A percentile compares a stretch with the other conserved stretches of the same genome.
Evolutionary conservation across 2,329 filamentous ascomycete genomes (phyloP).

Genomic region (Didymella glomerata): DNA sequence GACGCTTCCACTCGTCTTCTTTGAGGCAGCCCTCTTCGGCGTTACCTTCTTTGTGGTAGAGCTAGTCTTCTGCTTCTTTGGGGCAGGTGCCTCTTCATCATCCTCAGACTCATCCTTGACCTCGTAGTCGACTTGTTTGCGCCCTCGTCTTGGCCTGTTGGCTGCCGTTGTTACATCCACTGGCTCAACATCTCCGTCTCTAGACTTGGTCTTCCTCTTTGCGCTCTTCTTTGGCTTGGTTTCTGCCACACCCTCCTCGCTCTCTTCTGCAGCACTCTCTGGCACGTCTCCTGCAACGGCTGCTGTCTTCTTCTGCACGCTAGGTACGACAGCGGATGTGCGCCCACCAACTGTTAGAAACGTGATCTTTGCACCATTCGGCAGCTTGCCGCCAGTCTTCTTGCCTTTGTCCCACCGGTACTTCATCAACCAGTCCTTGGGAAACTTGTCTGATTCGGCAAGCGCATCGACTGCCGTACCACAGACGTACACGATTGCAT

Average conservation of each 20-base stretch:
- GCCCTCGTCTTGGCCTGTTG: constrained; percentile 29
- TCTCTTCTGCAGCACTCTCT: constrained; percentile 40
- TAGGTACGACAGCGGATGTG: constrained; percentile 88
- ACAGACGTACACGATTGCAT: constrained; percentile 80
- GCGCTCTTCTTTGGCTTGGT: constrained; percentile 43
- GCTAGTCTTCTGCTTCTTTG: constrained; percentile 40
- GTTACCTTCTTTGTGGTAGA: constrained; percentile 1
- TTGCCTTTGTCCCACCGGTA: constrained; percentile 90
- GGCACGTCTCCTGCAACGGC: constrained; percentile 64
- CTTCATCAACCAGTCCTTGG: constrained; percentile 83
- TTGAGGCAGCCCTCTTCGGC: background rate
- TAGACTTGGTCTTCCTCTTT: constrained; percentile 44
- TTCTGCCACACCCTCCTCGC: constrained; percentile 32
- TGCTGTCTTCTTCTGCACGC: constrained; percentile 82
- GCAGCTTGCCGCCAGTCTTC: constrained; percentile 73
- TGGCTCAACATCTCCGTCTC: constrained; percentile 23
- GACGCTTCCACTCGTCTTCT: background rate
- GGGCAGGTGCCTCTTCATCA: constrained; percentile 36
- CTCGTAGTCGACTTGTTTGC: constrained; percentile 31
- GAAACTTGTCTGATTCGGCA: constrained; percentile 84
- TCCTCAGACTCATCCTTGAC: constrained; percentile 32
- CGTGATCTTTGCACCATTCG: constrained; percentile 83
- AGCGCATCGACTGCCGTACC: constrained; percentile 79
- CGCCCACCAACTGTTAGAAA: constrained; percentile 90
- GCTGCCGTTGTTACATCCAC: constrained; percentile 1